These are phyloP conservation scores for Scutellaria minor DNA, from an alignment of 257 asterid species.

Conservation along the genomic window DNA sequence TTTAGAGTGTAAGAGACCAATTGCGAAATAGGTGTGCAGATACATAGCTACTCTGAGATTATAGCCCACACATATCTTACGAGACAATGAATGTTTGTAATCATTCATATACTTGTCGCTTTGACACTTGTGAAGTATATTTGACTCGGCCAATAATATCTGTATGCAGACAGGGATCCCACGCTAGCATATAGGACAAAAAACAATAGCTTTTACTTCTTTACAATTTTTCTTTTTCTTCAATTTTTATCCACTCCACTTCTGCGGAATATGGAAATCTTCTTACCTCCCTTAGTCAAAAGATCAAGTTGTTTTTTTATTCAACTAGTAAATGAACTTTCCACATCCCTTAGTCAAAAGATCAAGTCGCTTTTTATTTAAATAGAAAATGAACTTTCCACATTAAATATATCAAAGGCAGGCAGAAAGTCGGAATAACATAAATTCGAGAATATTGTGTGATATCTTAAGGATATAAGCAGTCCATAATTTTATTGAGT, in stretches of 20 bases:
- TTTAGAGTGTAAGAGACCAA: neutral
- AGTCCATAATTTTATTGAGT: too few relatives aligned
- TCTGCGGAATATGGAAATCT: too few relatives aligned
- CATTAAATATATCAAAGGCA: neutral
- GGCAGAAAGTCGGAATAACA: neutral
- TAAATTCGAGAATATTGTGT: neutral
- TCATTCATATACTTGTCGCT: neutral
- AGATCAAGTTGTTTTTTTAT: too few relatives aligned
- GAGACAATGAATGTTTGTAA: neutral
- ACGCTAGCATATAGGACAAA: neutral
- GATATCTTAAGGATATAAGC: neutral
- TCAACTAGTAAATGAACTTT: too few relatives aligned
- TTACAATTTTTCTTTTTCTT: neutral
- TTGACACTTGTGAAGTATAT: neutral
- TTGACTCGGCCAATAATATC: neutral
- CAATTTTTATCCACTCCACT: too few relatives aligned
- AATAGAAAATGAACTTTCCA: neutral
- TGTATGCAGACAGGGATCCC: constrained; percentile 2
- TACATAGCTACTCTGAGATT: neutral
- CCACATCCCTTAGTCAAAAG: too few relatives aligned
- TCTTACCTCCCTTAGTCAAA: too few relatives aligned
- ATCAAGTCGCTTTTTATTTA: too few relatives aligned
- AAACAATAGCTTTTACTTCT: neutral
- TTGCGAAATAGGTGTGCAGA: constrained; percentile 1
- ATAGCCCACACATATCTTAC: neutral